Evolutionary conservation across 768 basidiomycete genomes (phyloP).

Genomic region (Rhizopogon vulgaris): DNA sequence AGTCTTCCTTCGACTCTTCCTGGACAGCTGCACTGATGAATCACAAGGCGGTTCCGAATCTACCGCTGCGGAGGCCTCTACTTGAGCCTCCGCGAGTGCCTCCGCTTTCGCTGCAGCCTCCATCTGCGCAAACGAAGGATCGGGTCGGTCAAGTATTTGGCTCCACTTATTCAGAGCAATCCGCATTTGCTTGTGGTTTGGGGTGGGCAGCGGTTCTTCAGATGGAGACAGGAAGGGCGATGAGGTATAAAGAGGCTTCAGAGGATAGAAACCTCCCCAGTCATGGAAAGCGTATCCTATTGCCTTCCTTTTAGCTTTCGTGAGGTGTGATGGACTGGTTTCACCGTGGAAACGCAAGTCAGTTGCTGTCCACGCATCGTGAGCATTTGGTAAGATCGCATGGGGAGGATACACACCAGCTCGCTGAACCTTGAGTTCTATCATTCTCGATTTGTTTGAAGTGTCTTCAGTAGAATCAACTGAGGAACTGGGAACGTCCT

Average conservation of each 20-base stretch:
- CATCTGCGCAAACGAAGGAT: slow-evolving; percentile 28
- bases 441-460: not conserved
- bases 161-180: slow-evolving; percentile 28
- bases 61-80: not conserved
- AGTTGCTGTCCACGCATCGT: slow-evolving; percentile 4
- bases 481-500: not conserved
- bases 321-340: slow-evolving; percentile 20
- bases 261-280: slow-evolving; percentile 25
- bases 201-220: slow-evolving; percentile 6
- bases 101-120: not conserved
- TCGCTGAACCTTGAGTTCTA: slow-evolving; percentile 16
- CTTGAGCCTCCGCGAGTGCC: not conserved
- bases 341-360: slow-evolving; percentile 17
- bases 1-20: not conserved
- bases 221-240: slow-evolving; percentile 20
- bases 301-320: slow-evolving; percentile 22
- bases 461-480: slow-evolving; percentile 2
- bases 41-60: not conserved
- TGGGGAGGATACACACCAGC: slow-evolving; percentile 15
- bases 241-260: slow-evolving; percentile 22
- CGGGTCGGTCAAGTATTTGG: slow-evolving; percentile 24
- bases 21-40: not conserved
- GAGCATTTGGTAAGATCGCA: not conserved
- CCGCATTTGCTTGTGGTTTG: slow-evolving; percentile 23
- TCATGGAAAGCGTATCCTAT: slow-evolving; percentile 26